phyloP scores from a whole-genome alignment of 768 basidiomycete genomes.

The Suillus placidus region DNA sequence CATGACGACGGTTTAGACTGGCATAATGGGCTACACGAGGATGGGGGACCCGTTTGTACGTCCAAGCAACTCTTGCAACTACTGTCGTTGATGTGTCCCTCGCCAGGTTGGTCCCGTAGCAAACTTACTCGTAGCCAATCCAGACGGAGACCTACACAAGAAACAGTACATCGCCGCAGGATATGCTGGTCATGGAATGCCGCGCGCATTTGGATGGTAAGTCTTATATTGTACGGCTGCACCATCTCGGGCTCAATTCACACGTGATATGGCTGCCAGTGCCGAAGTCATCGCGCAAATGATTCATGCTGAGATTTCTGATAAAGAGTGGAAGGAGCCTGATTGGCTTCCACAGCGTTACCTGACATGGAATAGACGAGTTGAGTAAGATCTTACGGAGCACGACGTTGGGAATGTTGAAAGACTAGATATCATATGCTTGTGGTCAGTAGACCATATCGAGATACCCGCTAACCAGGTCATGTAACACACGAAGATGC shows the following conservation, averaged over 20 bases:
- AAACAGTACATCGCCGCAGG: slow-evolving; percentile 73
- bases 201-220: slow-evolving; percentile 64
- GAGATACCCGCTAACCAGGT: neutral
- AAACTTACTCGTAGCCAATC: neutral
- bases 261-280: slow-evolving; percentile 34
- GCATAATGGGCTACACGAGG: slow-evolving; percentile 78
- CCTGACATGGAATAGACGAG: slow-evolving; percentile 38
- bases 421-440: neutral
- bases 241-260: neutral
- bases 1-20: slow-evolving; percentile 51
- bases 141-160: slow-evolving; percentile 25
- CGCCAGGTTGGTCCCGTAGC: slow-evolving; percentile 8
- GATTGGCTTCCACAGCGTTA: slow-evolving; percentile 66
- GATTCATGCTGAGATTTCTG: slow-evolving; percentile 51
- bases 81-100: neutral
- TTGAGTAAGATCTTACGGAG: slow-evolving; percentile 3
- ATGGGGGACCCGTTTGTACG: slow-evolving; percentile 68
- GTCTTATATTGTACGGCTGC: neutral
- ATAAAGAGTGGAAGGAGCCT: slow-evolving; percentile 51
- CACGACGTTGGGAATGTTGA: neutral
- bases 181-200: slow-evolving; percentile 76
- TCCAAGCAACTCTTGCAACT: slow-evolving; percentile 7
- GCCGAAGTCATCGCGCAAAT: slow-evolving; percentile 65
- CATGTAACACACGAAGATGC: neutral
- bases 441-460: neutral